Evolutionary conservation across 2,329 filamentous ascomycete genomes (phyloP), one percentile per base, ranked within the genome.

Genomic region (Leptographium wingfieldii): DNA sequence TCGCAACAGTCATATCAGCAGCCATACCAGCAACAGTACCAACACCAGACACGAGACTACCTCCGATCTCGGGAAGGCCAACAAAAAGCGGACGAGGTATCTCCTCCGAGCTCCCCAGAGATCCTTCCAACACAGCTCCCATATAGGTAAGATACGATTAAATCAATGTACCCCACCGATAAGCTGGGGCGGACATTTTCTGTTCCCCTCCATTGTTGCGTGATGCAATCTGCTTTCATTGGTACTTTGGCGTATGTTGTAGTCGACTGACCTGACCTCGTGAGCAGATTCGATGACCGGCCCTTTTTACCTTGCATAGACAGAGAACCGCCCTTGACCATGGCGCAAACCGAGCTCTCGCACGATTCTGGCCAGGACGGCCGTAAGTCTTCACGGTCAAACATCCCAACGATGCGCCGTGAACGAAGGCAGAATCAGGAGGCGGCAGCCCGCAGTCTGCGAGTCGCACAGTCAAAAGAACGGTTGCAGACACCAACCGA

Each of bases 41-140:
- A 38, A 16, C 40, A 54, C 9, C 57, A 59, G 55, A 27, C 38
- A 19, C 56, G 58, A 14, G 16, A 46, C 29, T 25, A 58, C 55
- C 3, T 25, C 5, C 51, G 14, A 5, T 19, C 29, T 33, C 51
- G 29, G 31, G 29, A 54, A 14, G 27, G 16, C 27, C 10, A 12
- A 4, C 10, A 43, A 6, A 59, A 60, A 46, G 22, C 59, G 6
- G 68, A 73, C 67, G 72, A 74, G 27, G 74, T 83, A 63, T 83
- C 80, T 12, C 80, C 80, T 58, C 80, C 79, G 35, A 83, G 80
- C 71, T 83, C 80, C 51, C 80, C 80, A 29, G 80, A 83, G 60
- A 66, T 72, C 11, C 66, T 69, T 54, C 69, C 70, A 56, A 65
- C 68, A 43, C 68, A 67, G 58, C 61, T 74, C 65, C 69, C 65